A percentile compares a stretch with the other conserved stretches of the same genome.
phyloP scores from a whole-genome alignment of 768 basidiomycete species.

The Calocybe gangraenosa region DNA sequence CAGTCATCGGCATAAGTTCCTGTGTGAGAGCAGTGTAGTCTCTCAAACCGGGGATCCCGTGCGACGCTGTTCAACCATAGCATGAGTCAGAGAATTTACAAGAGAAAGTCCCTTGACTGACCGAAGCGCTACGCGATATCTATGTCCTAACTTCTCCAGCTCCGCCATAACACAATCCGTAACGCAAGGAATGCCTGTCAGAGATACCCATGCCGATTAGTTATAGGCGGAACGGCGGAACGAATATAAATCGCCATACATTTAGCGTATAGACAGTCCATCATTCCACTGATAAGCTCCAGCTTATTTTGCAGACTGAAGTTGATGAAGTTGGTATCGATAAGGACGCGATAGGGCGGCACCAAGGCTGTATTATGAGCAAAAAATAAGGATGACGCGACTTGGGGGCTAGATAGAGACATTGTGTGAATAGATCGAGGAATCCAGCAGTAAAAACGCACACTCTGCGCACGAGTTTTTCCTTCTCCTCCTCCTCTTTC shows the following conservation, averaged over 20 bases:
- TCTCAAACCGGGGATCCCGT: conserved; percentile 95
- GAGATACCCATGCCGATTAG: conserved; percentile 8
- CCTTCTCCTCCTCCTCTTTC: conserved; percentile 78
- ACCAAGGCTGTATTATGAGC: conserved; percentile 94
- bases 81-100: not conserved
- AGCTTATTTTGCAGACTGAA: conserved; percentile 97
- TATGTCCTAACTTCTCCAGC: conserved; percentile 93
- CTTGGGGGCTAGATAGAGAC: conserved; percentile 55
- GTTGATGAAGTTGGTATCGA: conserved; percentile 99
- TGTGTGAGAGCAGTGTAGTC: conserved; percentile 84
- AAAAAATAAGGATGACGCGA: conserved; percentile 90
- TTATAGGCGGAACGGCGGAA: not conserved
- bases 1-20: conserved; percentile 99
- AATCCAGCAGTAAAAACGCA: conserved; percentile 33
- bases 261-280: conserved; percentile 98
- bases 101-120: conserved; percentile 30
- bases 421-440: not conserved
- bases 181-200: conserved; percentile 94
- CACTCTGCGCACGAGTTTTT: conserved; percentile 75
- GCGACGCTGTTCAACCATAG: conserved; percentile 65
- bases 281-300: conserved; percentile 96
- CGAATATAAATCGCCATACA: conserved; percentile 44
- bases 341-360: conserved; percentile 94
- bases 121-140: conserved; percentile 93
- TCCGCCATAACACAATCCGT: conserved; percentile 99